These are phyloP conservation scores for Arxiozyma slooffiae DNA, from an alignment of 1,139 yeast genomes.

Conservation along the genomic window DNA sequence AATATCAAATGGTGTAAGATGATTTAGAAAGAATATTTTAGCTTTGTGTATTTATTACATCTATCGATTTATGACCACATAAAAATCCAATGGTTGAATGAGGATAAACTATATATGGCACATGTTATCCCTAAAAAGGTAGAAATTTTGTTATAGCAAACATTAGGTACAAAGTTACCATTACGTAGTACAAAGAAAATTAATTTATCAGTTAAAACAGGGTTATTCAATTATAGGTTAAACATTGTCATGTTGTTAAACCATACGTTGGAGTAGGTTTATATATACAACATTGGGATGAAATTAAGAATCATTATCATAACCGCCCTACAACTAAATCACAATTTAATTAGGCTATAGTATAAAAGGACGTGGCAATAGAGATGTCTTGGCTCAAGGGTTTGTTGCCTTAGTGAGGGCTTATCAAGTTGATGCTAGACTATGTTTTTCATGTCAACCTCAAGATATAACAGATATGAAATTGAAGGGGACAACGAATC, in stretches of 20 bases:
- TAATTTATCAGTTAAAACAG: conserved; percentile 65
- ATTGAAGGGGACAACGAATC: neutral
- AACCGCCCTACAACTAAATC: conserved; percentile 29
- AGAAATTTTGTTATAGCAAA: conserved; percentile 41
- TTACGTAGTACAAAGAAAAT: conserved; percentile 51
- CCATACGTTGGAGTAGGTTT: conserved; percentile 34
- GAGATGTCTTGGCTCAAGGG: conserved; percentile 81
- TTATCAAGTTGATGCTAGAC: conserved; percentile 59
- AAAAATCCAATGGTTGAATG: conserved; percentile 70
- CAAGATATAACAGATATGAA: conserved; percentile 60
- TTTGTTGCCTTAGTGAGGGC: conserved; percentile 69
- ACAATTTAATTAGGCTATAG: conserved; percentile 38
- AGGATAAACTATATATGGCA: conserved; percentile 34
- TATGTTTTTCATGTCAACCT: conserved; percentile 78
- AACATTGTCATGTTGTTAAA: conserved; percentile 42
- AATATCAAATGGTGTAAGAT: conserved; percentile 47
- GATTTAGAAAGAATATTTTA: conserved; percentile 42
- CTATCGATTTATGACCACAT: conserved; percentile 57
- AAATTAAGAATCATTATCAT: conserved; percentile 28
- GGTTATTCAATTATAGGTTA: conserved; percentile 55
- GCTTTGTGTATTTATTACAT: conserved; percentile 47
- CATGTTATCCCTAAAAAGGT: conserved; percentile 39
- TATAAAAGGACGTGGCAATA: conserved; percentile 50
- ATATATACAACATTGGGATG: conserved; percentile 50
- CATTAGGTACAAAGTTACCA: conserved; percentile 30